These are phyloP conservation scores for Styphnolobium japonicum DNA, from an alignment of 306 rosid genomes.

Conservation along the genomic window DNA sequence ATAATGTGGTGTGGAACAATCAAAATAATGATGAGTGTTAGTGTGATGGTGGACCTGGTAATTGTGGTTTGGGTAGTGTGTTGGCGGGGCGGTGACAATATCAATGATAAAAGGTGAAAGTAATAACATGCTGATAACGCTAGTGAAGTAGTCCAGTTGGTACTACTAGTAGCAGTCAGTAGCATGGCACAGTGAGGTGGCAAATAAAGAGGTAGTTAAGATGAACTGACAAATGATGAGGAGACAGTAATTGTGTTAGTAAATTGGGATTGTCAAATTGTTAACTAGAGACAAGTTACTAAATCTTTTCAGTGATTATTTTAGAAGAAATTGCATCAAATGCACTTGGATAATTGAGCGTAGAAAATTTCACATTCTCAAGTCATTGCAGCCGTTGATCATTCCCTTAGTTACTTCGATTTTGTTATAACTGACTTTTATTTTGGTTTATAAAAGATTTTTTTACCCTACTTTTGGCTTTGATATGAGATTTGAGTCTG, in stretches of 20 bases:
- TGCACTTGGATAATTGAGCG: not conserved
- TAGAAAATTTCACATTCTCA: not conserved
- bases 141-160: not conserved
- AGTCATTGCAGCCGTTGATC: not conserved
- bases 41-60: not conserved
- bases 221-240: not conserved
- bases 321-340: not conserved
- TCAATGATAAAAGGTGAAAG: not conserved
- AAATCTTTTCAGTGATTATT: not conserved
- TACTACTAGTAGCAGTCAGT: not conserved
- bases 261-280: not conserved
- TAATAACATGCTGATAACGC: not conserved
- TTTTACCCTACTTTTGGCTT: not conserved
- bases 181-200: not conserved
- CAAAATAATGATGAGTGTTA: not conserved
- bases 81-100: not conserved
- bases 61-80: not conserved
- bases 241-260: not conserved
- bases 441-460: not conserved
- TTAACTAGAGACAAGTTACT: not conserved
- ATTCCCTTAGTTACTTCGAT: not conserved
- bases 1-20: not conserved
- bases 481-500: not conserved
- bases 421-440: conserved; percentile 1
- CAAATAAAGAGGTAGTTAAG: not conserved